phyloP scores from a whole-genome alignment of 768 basidiomycete genomes.

The Xerocomus spinulosus region DNA sequence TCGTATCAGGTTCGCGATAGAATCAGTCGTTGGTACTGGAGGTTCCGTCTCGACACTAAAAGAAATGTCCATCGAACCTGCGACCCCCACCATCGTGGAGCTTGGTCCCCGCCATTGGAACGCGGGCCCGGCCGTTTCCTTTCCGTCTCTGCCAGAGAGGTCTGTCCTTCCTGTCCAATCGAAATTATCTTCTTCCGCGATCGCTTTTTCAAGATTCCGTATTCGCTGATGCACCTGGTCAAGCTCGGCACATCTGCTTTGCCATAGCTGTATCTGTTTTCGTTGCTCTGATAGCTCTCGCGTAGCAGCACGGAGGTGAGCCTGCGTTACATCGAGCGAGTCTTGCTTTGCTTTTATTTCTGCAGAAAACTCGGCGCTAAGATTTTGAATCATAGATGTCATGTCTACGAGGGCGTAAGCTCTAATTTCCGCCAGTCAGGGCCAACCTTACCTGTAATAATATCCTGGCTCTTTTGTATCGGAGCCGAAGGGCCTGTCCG shows the following conservation, averaged over 20 bases:
- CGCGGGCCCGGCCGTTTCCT: constrained; percentile 40
- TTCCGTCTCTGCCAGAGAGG: constrained; percentile 37
- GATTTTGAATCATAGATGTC: constrained; percentile 74
- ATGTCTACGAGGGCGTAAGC: constrained; percentile 54
- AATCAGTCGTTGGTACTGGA: constrained; percentile 57
- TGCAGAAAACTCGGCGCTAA: constrained; percentile 71
- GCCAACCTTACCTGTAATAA: constrained; percentile 58
- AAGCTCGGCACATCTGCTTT: constrained; percentile 66
- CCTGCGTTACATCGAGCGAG: constrained; percentile 80
- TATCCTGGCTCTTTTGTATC: constrained; percentile 84
- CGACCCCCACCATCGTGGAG: constrained; percentile 63
- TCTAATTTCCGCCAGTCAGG: background rate
- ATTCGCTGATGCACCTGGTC: constrained; percentile 79
- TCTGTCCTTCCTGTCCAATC: constrained; percentile 83
- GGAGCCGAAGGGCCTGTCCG: constrained; percentile 72
- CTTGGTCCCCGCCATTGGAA: constrained; percentile 67
- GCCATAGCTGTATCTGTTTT: constrained; percentile 75
- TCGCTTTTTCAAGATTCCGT: constrained; percentile 77
- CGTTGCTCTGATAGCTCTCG: constrained; percentile 89
- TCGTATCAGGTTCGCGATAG: constrained; percentile 57
- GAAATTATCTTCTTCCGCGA: constrained; percentile 73
- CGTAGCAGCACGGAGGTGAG: constrained; percentile 83
- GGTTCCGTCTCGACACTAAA: constrained; percentile 70
- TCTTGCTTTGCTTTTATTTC: constrained; percentile 89
- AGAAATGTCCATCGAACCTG: constrained; percentile 59